Evolutionary conservation across 2,329 filamentous ascomycete species (phyloP).

Genomic region (Fusarium buharicum): DNA sequence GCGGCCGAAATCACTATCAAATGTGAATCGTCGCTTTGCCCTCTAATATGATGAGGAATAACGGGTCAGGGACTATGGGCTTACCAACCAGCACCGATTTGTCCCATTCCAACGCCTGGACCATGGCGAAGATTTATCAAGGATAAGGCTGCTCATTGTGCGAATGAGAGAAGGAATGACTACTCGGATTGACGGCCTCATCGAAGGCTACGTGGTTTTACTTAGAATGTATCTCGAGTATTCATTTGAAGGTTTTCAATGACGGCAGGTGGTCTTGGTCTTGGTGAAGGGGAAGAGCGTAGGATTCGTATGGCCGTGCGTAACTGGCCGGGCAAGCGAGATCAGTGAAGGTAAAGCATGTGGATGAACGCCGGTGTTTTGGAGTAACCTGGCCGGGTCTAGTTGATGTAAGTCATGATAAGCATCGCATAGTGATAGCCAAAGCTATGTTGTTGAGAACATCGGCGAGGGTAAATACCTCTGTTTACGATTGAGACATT

Average conservation of each 20-base stretch:
- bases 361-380: constrained; percentile 29
- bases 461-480: not conserved
- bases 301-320: constrained; percentile 37
- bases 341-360: constrained; percentile 24
- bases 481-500: not conserved
- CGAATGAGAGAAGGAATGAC: constrained; percentile 30
- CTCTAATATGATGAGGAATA: constrained; percentile 39
- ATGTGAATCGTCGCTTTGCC: constrained; percentile 36
- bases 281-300: constrained; percentile 42
- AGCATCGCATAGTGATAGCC: not conserved
- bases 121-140: constrained; percentile 29
- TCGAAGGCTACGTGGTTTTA: constrained; percentile 40
- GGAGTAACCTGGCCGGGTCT: constrained; percentile 17
- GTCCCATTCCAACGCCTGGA: constrained; percentile 27
- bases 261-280: constrained; percentile 41
- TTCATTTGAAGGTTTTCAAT: constrained; percentile 45
- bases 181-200: constrained; percentile 26
- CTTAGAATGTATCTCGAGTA: constrained; percentile 49
- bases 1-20: constrained; percentile 35
- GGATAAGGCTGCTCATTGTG: constrained; percentile 38
- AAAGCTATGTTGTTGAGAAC: constrained; percentile 1
- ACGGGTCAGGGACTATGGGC: constrained; percentile 32
- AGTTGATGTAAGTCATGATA: constrained; percentile 5
- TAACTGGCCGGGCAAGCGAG: constrained; percentile 29
- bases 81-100: constrained; percentile 33